Evolutionary conservation across 306 rosid genomes (phyloP).

Genomic region (Macrotyloma uniflorum): DNA sequence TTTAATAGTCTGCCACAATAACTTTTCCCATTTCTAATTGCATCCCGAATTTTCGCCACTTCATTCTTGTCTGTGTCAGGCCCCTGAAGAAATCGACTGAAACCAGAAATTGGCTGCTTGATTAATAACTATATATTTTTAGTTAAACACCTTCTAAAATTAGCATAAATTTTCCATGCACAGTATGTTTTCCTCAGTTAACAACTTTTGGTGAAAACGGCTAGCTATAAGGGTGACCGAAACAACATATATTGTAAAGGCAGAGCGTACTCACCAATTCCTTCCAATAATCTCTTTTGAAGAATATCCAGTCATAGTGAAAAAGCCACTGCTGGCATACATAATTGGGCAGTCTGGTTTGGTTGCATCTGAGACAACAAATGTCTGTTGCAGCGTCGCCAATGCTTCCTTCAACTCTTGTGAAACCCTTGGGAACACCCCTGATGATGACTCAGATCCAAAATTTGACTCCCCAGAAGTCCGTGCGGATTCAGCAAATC

Average conservation of each 20-base stretch:
- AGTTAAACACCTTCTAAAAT: slow-evolving; percentile 7
- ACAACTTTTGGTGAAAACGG: background rate
- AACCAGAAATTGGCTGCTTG: slow-evolving; percentile 31
- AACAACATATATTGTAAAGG: slow-evolving; percentile 20
- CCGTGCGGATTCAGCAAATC: slow-evolving; percentile 50
- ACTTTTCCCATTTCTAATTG: slow-evolving; percentile 66
- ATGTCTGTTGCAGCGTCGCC: slow-evolving; percentile 75
- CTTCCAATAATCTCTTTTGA: slow-evolving; percentile 83
- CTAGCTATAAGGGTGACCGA: background rate
- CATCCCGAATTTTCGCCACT: slow-evolving; percentile 80
- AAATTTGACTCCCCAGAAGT: slow-evolving; percentile 60
- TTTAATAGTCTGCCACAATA: slow-evolving; percentile 87
- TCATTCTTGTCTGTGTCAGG: slow-evolving; percentile 79
- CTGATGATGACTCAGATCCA: slow-evolving; percentile 45
- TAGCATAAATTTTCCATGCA: background rate
- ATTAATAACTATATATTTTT: slow-evolving; percentile 4
- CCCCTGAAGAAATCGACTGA: slow-evolving; percentile 99
- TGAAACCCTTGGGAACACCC: slow-evolving; percentile 69
- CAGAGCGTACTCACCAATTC: slow-evolving; percentile 70
- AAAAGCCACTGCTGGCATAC: slow-evolving; percentile 88
- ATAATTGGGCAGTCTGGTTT: slow-evolving; percentile 91
- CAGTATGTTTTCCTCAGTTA: slow-evolving; percentile 13
- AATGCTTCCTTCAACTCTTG: slow-evolving; percentile 78
- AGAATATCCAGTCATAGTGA: slow-evolving; percentile 86
- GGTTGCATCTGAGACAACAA: slow-evolving; percentile 92